Conservation (phyloP, 768 basidiomycete species). For the Peribolospora baueri region DNA sequence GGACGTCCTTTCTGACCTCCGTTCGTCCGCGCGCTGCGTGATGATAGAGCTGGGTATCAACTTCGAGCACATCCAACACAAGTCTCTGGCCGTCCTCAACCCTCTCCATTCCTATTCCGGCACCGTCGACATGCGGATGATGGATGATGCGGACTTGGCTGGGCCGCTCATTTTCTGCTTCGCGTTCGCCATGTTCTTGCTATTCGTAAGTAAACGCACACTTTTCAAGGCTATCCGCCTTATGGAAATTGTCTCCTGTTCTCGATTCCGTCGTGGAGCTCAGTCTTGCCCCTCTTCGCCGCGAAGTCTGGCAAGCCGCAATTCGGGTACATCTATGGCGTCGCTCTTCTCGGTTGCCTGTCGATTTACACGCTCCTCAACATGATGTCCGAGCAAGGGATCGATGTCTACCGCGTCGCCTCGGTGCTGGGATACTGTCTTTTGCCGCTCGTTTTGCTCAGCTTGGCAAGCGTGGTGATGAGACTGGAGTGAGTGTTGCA, state of each 20-base stretch:
- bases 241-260: neutral
- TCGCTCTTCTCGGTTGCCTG: conserved; percentile 75
- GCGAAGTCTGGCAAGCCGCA: conserved; percentile 86
- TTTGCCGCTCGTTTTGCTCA: conserved; percentile 84
- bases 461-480: conserved; percentile 62
- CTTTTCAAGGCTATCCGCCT: neutral
- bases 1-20: neutral
- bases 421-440: conserved; percentile 93
- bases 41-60: conserved; percentile 80
- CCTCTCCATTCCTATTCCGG: conserved; percentile 28
- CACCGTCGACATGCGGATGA: conserved; percentile 59
- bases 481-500: conserved; percentile 51
- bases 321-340: conserved; percentile 95
- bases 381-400: conserved; percentile 82
- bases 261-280: neutral
- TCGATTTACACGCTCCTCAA: conserved; percentile 88
- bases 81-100: conserved; percentile 86
- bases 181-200: conserved; percentile 73
- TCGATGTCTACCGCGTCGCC: conserved; percentile 82
- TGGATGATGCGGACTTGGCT: conserved; percentile 97
- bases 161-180: conserved; percentile 88
- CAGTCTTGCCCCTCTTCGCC: neutral
- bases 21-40: neutral
- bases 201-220: conserved; percentile 41
- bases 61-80: conserved; percentile 79